Percentiles rank a stretch among this genome's conserved stretches.
phyloP scores from a whole-genome alignment of 1,139 yeast species.

The Yamadazyma triangularis region DNA sequence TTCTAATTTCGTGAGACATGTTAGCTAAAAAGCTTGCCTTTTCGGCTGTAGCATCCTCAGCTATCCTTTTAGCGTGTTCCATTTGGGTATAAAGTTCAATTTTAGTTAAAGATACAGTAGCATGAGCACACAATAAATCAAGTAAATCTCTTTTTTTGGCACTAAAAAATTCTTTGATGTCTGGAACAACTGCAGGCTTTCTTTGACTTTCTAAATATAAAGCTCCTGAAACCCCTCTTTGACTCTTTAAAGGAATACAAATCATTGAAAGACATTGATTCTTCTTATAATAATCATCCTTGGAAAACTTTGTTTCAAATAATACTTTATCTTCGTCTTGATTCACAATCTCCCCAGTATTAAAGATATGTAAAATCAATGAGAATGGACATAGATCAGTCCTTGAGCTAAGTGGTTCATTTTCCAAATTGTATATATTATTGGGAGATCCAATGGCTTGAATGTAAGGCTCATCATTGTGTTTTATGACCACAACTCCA shows the following conservation, averaged over 20 bases:
- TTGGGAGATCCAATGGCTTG: slow-evolving; percentile 42
- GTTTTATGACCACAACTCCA: slow-evolving; percentile 39
- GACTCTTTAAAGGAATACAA: slow-evolving; percentile 47
- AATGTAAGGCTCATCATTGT: slow-evolving; percentile 32
- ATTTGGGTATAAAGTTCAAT: slow-evolving; percentile 46
- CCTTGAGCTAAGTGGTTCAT: slow-evolving; percentile 39
- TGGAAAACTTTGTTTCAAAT: slow-evolving; percentile 31
- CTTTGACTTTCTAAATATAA: slow-evolving; percentile 38
- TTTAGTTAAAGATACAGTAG: slow-evolving; percentile 50
- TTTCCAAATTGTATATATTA: slow-evolving; percentile 29
- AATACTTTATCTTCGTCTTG: slow-evolving; percentile 33
- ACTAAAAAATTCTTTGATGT: slow-evolving; percentile 18
- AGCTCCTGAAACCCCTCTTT: slow-evolving; percentile 39
- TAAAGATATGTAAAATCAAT: slow-evolving; percentile 37
- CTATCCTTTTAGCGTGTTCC: slow-evolving; percentile 51
- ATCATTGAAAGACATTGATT: slow-evolving; percentile 33
- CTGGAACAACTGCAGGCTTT: slow-evolving; percentile 7
- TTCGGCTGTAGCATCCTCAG: slow-evolving; percentile 58
- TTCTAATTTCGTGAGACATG: slow-evolving; percentile 57
- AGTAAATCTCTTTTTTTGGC: slow-evolving; percentile 37
- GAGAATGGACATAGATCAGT: slow-evolving; percentile 43
- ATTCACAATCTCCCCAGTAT: slow-evolving; percentile 34
- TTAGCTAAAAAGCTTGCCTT: slow-evolving; percentile 57
- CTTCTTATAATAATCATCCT: slow-evolving; percentile 39
- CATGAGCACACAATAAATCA: slow-evolving; percentile 48